Base-by-base conservation (phyloP, 2,329 filamentous ascomycete species). In the Diaporthe ilicicola region DNA sequence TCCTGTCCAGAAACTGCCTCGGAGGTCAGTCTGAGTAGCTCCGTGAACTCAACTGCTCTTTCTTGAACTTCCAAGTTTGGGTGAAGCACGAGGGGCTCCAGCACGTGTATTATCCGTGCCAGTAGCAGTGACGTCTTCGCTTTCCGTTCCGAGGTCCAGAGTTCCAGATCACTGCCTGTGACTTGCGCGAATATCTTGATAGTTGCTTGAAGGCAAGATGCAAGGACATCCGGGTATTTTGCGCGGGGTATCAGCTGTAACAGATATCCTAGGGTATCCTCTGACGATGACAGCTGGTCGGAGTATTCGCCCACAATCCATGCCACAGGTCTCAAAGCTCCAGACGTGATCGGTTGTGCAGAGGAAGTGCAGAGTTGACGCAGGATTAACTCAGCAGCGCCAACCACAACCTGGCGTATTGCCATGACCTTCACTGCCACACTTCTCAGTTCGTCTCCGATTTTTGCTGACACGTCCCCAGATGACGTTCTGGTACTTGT, bases 21-120 rank as follows among this genome's bases (percentile, higher is more conserved):
- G 1, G 91, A 90, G 2, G 94, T 94, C 54, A 99, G 86, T 71
- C 94, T 94, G 77, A 98, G 89, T 15, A 98, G 86, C 79, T 99
- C 96, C 0, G 94, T 88, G 76, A 97, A 97, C 78, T 98, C 95
- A 1, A 98, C 95, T 3, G 95, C 92, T 70, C 96, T 90, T 80
- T 98, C 96, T 81, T 99, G 96, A 4, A 99, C 94, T 79, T 99
- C 96, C 1, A 99, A 86, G 76, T 91, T 94, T 0, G 95, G 95
- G 79, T 98, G 94, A 50, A 91, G 86, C 0, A 91, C 90, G 19
- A 98, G 82, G 0, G 91, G 89, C 76, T 98, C 95, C 27, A 97
- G 84, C 59, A 93, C 92, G 78, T 96, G 90, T 24, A 97, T 89
- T 8, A 98, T 90, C 2, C 94, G 90, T 34, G 93, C 92, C 81